Evolutionary conservation across 2,329 filamentous ascomycete species (phyloP).

Genomic region (Chrysoporthe deuterocubensis): DNA sequence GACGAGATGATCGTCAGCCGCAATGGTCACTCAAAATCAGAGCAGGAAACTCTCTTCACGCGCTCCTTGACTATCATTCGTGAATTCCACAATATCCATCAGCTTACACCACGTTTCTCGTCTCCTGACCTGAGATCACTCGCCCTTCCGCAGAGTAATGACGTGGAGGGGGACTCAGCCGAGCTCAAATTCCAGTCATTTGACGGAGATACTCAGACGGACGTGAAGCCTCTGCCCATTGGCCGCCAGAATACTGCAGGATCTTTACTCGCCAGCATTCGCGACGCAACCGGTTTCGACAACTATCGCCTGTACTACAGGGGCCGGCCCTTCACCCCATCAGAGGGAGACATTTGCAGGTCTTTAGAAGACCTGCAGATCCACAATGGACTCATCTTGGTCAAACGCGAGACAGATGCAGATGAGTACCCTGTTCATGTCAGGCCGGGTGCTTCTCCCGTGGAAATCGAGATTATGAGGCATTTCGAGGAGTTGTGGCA

Average conservation of each 20-base stretch:
- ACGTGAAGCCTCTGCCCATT: constrained; percentile 66
- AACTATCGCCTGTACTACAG: constrained; percentile 75
- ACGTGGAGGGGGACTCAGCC: constrained; percentile 65
- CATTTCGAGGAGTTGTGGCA: constrained; percentile 86
- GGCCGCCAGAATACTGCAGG: constrained; percentile 72
- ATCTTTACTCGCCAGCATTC: constrained; percentile 69
- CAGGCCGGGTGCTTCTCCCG: constrained; percentile 57
- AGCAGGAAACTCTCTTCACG: constrained; percentile 67
- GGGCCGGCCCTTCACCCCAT: constrained; percentile 67
- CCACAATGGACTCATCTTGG: constrained; percentile 66
- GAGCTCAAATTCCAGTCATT: constrained; percentile 77
- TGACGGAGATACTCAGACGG: constrained; percentile 61
- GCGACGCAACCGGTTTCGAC: constrained; percentile 72
- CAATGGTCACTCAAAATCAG: constrained; percentile 42
- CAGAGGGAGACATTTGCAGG: constrained; percentile 60
- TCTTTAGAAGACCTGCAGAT: constrained; percentile 73
- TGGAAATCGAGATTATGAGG: constrained; percentile 79
- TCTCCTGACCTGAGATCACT: constrained; percentile 60
- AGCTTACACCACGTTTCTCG: constrained; percentile 62
- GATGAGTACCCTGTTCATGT: constrained; percentile 48
- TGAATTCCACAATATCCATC: constrained; percentile 69
- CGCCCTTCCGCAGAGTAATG: constrained; percentile 54
- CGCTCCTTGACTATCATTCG: constrained; percentile 71
- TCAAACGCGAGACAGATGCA: constrained; percentile 61
- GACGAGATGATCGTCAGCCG: constrained; percentile 57